Evolutionary conservation across 2,329 filamentous ascomycete genomes (phyloP).

Genomic region (Paraphaeosphaeria sporulosa): DNA sequence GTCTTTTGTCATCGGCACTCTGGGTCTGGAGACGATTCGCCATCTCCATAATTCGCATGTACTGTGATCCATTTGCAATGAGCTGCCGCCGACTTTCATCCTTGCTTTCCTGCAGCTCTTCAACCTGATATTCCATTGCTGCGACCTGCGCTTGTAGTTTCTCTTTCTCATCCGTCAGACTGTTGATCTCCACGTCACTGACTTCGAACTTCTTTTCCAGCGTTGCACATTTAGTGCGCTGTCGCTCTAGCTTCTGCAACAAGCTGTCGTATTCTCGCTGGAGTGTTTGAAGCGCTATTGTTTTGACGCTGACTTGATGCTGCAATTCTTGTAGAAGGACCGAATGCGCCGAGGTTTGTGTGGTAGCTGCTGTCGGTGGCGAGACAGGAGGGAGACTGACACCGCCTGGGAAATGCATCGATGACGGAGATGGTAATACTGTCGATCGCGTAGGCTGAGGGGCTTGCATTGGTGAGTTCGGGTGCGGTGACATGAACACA

Average conservation of each 20-base stretch:
- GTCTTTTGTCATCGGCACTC: slow-evolving; percentile 52
- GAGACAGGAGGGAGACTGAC: slow-evolving; percentile 34
- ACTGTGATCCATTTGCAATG: slow-evolving; percentile 57
- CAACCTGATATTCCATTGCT: slow-evolving; percentile 57
- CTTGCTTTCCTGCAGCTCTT: slow-evolving; percentile 57
- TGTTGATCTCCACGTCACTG: slow-evolving; percentile 54
- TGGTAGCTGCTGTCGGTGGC: slow-evolving; percentile 29
- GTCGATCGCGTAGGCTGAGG: slow-evolving; percentile 29
- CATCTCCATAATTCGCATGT: slow-evolving; percentile 61
- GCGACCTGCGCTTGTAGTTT: slow-evolving; percentile 57
- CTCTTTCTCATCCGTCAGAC: slow-evolving; percentile 59
- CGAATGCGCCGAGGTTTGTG: slow-evolving; percentile 42
- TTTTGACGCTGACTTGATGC: slow-evolving; percentile 63
- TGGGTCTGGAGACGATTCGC: slow-evolving; percentile 55
- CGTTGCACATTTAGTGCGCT: slow-evolving; percentile 58
- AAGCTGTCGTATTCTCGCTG: slow-evolving; percentile 63
- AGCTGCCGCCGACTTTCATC: slow-evolving; percentile 56
- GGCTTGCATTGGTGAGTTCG: slow-evolving; percentile 37
- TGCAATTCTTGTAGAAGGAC: slow-evolving; percentile 59
- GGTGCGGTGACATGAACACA: slow-evolving; percentile 39
- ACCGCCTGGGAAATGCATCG: slow-evolving; percentile 32
- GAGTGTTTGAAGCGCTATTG: slow-evolving; percentile 60
- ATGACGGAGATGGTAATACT: slow-evolving; percentile 43
- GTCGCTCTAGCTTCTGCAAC: slow-evolving; percentile 60
- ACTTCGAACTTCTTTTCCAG: slow-evolving; percentile 56